Evolutionary conservation across 371 early-diverging fungal species (phyloP), one percentile per base, ranked within the genome.

Genomic region (Nematocida minor): DNA sequence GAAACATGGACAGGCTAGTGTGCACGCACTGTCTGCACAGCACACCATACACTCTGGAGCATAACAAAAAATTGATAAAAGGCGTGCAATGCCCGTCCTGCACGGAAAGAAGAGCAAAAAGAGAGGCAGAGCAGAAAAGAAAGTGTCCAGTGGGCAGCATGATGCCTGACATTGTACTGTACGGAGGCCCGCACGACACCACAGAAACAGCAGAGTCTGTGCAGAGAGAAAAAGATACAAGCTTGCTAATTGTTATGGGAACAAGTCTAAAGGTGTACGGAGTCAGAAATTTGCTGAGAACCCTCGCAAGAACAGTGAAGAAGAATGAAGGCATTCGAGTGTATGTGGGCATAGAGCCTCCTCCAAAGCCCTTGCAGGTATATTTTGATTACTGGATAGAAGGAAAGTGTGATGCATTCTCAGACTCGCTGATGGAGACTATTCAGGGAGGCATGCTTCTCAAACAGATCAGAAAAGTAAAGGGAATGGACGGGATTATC

Each of bases 241-340:
- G 94, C 83, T 82, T 96, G 18, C 82, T 96, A 70, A 87, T 98
- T 64, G 92, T 98, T 25, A 92, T 97, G 88, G 99, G 99, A 31
- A 98, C 99, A 16, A 91, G 92, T 6, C 88, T 98, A 22, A 93
- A 93, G 82, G 92, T 96, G 25, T 89, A 90, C 79, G 97, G 96
- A 0, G 88, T 95, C 44, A 91, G 92, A 64, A 86, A 88, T 81
- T 87, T 97, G 42, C 90, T 95, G 40, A 91, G 91, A 81, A 89
- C 91, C 44, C 88, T 93, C 42, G 48, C 34, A 18, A 79, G 64
- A 51, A 49, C 36, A n/a, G 44, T 38, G 11, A 42, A 57, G 49
- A 77, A 46, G 3, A 82, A 71, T 20, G 38, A 69, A 20, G 82
- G 82, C 0, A 71, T 69, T 34, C n/a, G 69, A 25, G 70, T 85